These are phyloP conservation scores for Chaetomium globosum DNA, from an alignment of 2,329 filamentous ascomycete species.

Conservation along the genomic window DNA sequence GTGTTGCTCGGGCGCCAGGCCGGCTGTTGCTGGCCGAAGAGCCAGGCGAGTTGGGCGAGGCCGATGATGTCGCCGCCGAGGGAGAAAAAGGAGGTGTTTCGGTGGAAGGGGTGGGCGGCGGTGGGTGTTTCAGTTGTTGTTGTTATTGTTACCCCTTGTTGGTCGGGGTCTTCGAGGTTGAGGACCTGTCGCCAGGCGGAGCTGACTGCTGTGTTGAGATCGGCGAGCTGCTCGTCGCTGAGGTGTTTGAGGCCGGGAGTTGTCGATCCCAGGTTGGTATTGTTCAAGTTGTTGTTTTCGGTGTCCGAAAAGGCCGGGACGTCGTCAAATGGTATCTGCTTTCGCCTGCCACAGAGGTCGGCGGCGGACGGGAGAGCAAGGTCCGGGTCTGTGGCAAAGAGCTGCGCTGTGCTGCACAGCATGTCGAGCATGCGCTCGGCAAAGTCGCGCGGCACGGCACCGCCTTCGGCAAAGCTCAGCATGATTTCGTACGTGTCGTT, in stretches of 20 bases:
- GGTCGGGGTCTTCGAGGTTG: not conserved
- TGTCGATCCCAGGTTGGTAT: not conserved
- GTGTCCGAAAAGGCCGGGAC: not conserved
- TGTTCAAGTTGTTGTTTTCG: not conserved
- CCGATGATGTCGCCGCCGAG: constrained; percentile 42
- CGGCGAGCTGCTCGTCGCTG: constrained; percentile 11
- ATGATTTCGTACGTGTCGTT: constrained; percentile 32
- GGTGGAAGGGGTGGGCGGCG: not conserved
- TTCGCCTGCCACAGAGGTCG: constrained; percentile 11
- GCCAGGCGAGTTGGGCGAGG: constrained; percentile 32
- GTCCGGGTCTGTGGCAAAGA: constrained; percentile 30
- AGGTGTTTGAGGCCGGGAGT: constrained; percentile 17
- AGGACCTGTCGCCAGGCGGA: constrained; percentile 32
- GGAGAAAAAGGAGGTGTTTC: constrained; percentile 33
- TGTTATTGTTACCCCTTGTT: not conserved
- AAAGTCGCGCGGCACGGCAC: constrained; percentile 29
- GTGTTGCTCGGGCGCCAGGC: too few relatives aligned
- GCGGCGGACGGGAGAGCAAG: constrained; percentile 11
- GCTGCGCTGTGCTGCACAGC: constrained; percentile 31
- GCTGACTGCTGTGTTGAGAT: constrained; percentile 23
- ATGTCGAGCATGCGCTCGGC: constrained; percentile 31
- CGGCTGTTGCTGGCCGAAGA: constrained; percentile 22
- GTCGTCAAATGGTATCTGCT: constrained; percentile 26
- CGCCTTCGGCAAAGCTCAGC: constrained; percentile 33
- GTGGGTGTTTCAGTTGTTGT: not conserved